Evolutionary conservation across 345 rosid species (phyloP), one percentile per base, ranked within the genome.

Genomic region (Lepidium sativum): DNA sequence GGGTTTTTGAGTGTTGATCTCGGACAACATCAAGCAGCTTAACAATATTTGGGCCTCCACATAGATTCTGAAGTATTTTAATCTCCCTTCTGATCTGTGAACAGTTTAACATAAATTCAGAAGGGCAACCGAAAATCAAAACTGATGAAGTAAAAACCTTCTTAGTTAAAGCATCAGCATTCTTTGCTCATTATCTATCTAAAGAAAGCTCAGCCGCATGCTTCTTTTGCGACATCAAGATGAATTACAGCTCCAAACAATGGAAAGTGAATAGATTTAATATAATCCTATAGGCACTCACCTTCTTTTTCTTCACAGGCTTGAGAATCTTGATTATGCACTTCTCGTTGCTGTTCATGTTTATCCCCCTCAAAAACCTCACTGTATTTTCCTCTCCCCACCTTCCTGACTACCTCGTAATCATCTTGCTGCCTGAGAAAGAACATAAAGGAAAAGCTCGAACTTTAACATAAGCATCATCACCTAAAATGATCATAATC

Each of bases 301-400:
- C 92, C 87, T 88, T 88, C 85, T 88, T 88, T 45, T 88, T 88
- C 86, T 88, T 86, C 23, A 88, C 96, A 75, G 96, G 96, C 79
- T 88, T 88, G 70, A 88, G 92, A 72, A 88, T 88, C 84, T 88
- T 88, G 77, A 88, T 88, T 1, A 88, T 73, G 68, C 92, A 86
- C 13, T 81, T 78, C 60, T 88, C 90, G 32, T 77, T 84, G 82
- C 43, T 88, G 38, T 79, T 84, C 62, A 82, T 77, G 78, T 88
- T 86, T 15, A 88, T 80, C 29, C 92, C 92, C 96, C 66, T 88
- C 92, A 56, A 88, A 88, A 52, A 88, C 96, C 75, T 86, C 96
- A 48, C 96, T 88, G 78, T 88, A 88, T 58, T 88, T 88, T 41
- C 96, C 96, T 67, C 96, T 63, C 57, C 96, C 96, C 31, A 88